A percentile compares a stretch with the other conserved stretches of the same genome.
Evolutionary conservation across 2,329 filamentous ascomycete species (phyloP).

Genomic region (Cordyceps farinosa): DNA sequence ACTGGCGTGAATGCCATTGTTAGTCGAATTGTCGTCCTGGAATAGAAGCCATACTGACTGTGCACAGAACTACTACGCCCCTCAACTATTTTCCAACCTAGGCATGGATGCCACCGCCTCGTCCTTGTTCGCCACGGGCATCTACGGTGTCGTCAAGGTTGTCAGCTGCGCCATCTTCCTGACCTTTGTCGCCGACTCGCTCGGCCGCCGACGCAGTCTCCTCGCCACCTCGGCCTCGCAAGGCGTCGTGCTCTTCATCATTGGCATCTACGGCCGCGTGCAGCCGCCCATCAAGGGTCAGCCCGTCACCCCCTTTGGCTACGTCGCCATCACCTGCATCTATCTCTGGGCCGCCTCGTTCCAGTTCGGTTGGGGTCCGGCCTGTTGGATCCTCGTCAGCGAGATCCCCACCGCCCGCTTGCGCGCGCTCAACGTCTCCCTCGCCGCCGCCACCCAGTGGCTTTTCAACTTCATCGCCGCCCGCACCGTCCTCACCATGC

Average conservation of each 20-base stretch:
- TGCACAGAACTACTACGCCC: conserved; percentile 60
- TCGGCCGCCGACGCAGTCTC: conserved; percentile 59
- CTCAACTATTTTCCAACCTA: conserved; percentile 64
- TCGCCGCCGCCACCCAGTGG: conserved; percentile 68
- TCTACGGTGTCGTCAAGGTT: conserved; percentile 72
- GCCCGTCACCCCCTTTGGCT: conserved; percentile 61
- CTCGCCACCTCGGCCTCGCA: conserved; percentile 63
- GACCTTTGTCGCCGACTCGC: conserved; percentile 63
- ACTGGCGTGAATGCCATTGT: conserved; percentile 55
- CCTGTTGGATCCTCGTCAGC: conserved; percentile 67
- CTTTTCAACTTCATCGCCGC: conserved; percentile 73
- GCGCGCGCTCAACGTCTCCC: conserved; percentile 62
- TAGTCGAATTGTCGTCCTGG: conserved; percentile 14
- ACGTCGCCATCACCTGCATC: conserved; percentile 66
- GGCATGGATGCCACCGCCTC: conserved; percentile 55
- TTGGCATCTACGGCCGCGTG: conserved; percentile 67
- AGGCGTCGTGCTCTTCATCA: conserved; percentile 62
- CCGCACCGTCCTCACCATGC: conserved; percentile 64
- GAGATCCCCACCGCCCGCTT: conserved; percentile 68
- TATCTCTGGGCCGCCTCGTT: conserved; percentile 69
- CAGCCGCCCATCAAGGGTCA: conserved; percentile 52
- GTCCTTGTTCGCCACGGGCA: conserved; percentile 67
- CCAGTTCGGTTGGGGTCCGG: conserved; percentile 67
- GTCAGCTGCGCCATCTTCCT: conserved; percentile 61
- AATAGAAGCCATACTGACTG: conserved; percentile 33